These are phyloP conservation scores for Penicillium coprophilum DNA, from an alignment of 495 filamentous ascomycete genomes.

Conservation along the genomic window DNA sequence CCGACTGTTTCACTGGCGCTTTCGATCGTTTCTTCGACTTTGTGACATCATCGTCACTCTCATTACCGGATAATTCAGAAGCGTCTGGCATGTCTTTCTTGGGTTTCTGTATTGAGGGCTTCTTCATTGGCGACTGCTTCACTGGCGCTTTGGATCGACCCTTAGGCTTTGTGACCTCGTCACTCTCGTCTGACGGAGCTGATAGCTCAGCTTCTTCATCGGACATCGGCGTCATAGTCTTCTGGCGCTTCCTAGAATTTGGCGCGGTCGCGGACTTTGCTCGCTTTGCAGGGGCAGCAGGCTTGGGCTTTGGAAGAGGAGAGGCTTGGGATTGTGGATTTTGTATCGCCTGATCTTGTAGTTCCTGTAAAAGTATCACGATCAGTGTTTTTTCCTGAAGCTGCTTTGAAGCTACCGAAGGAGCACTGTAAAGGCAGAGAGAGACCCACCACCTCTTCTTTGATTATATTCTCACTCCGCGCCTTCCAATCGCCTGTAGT, in stretches of 20 bases:
- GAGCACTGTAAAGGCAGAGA: constrained; percentile 9
- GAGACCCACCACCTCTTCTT: constrained; percentile 62
- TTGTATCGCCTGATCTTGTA: constrained; percentile 31
- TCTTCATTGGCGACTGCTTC: constrained; percentile 9
- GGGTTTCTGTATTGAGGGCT: constrained; percentile 29
- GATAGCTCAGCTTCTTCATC: constrained; percentile 26
- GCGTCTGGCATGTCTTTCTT: constrained; percentile 29
- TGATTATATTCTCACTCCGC: constrained; percentile 74
- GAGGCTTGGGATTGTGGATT: constrained; percentile 12
- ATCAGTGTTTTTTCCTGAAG: constrained; percentile 9
- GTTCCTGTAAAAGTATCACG: constrained; percentile 20
- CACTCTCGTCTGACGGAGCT: constrained; percentile 17
- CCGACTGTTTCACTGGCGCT: constrained; percentile 7
- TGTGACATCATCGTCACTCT: constrained; percentile 26
- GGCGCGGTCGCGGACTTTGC: constrained; percentile 21
- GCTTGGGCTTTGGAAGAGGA: constrained; percentile 25
- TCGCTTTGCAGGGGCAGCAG: constrained; percentile 29
- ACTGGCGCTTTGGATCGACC: constrained; percentile 16
- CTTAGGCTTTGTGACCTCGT: constrained; percentile 28
- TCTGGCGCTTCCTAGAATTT: constrained; percentile 39
- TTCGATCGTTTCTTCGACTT: constrained; percentile 25
- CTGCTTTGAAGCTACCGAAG: background rate
- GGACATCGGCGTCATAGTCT: constrained; percentile 32
- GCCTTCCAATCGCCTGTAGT: constrained; percentile 65
- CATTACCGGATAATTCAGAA: constrained; percentile 17